Evolutionary conservation across 371 early-diverging fungal genomes (phyloP).

Genomic region (Thermomucor indicae-seudaticae): DNA sequence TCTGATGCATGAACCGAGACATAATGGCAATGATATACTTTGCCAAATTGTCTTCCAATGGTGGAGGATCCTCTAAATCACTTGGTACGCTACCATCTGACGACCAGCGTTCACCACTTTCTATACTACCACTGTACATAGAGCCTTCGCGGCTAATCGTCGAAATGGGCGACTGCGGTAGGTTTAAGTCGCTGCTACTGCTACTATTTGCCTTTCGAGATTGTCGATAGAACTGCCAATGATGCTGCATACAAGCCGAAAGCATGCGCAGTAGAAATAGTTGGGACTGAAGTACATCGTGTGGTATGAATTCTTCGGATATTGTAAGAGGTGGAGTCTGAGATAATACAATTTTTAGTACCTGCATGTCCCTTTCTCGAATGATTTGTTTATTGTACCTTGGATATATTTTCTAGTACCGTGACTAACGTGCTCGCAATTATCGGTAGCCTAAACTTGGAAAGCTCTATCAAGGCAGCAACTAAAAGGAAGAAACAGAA

Average conservation of each 20-base stretch:
- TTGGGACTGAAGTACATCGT: conserved; percentile 69
- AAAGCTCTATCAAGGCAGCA: conserved; percentile 61
- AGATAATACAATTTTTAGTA: not conserved
- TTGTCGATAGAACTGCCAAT: conserved; percentile 66
- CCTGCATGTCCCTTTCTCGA: not conserved
- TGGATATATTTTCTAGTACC: conserved; percentile 58
- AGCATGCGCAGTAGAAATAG: conserved; percentile 68
- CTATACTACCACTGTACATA: not conserved
- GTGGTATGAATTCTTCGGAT: conserved; percentile 53
- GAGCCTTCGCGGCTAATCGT: conserved; percentile 18
- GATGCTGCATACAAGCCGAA: conserved; percentile 69
- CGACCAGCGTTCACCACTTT: conserved; percentile 18
- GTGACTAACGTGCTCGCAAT: conserved; percentile 51
- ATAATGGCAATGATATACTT: conserved; percentile 61
- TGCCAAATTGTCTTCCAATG: conserved; percentile 69
- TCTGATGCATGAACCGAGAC: conserved; percentile 63
- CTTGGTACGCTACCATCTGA: conserved; percentile 15
- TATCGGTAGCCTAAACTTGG: conserved; percentile 57
- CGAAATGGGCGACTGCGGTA: not conserved
- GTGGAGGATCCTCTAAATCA: conserved; percentile 66
- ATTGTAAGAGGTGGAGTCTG: conserved; percentile 34
- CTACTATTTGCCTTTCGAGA: conserved; percentile 7
- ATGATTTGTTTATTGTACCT: conserved; percentile 31
- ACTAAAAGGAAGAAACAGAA: too few relatives aligned
- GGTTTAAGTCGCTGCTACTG: not conserved